Evolutionary conservation across 805 yeast species (phyloP), one percentile per base, ranked within the genome.

Genomic region (Metschnikowia henanensis): DNA sequence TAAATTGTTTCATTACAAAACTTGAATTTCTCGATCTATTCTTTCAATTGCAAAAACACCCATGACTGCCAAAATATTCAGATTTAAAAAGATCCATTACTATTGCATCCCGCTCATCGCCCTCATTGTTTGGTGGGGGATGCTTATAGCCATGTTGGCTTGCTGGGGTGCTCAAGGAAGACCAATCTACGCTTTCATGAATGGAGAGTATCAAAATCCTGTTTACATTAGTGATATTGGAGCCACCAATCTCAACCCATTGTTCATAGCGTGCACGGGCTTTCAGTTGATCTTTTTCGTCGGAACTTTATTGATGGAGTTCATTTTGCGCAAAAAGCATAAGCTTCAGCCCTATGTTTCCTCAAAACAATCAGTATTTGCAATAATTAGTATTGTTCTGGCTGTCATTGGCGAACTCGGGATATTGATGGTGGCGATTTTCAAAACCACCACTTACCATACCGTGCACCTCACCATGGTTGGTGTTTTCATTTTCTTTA

Each of bases 141-240:
- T 89, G 96, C 76, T 91, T 9, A 81, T 84, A 4, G 87, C 96
- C 5, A 68, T 92, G 77, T 59, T 91, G 51, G 62, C 75, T 2
- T 77, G 82, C 52, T 91, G 97, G 97, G 79, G 85, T 2, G 75
- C 71, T 3, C 88, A 87, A 58, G 97, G 96, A 2, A 77, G 77
- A 35, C 96, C 96, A 0, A 69, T 76, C 10, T 85, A 87, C 58
- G 60, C 70, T 43, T 81, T 81, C 51, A 76, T 80, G 73, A 65
- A 66, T 28, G 49, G 49, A 8, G 41, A 60, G 0, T 47, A 65
- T 3, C 80, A 73, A 51, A 56, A 65, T 28, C 77, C 83, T 30
- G 83, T 88, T 2, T 92, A 85, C 64, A 79, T 92, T 37, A 85
- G 95, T 3, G 87, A 91, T 57, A 78, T 91, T 39, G 97, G 92